Conservation (phyloP, 169 alveolate genomes). For the Theileria sp. region DNA sequence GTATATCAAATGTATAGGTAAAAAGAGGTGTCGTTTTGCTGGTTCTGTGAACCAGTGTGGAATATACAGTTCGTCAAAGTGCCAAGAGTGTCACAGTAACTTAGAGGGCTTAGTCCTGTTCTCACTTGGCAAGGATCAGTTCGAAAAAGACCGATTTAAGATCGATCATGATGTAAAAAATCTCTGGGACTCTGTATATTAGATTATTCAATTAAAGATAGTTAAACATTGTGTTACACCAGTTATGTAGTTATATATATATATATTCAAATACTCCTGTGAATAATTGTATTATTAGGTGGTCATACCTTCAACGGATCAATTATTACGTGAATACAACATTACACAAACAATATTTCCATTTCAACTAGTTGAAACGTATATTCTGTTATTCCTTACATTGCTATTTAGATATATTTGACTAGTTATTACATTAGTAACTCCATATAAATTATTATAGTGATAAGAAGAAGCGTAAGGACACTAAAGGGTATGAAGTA, state of each 20-base stretch:
- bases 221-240: neutral
- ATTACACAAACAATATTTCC: conserved; percentile 18
- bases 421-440: neutral
- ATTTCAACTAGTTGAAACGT: conserved; percentile 7
- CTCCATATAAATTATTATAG: conserved; percentile 5
- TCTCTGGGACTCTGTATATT: conserved; percentile 74
- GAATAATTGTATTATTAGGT: conserved; percentile 6
- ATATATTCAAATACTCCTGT: neutral
- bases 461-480: conserved; percentile 9
- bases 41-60: conserved; percentile 66
- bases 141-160: conserved; percentile 68
- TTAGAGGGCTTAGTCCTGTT: conserved; percentile 65
- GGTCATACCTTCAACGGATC: conserved; percentile 52
- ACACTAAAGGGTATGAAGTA: conserved; percentile 22
- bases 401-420: too few species aligned
- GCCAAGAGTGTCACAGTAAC: conserved; percentile 68
- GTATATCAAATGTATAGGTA: conserved; percentile 22
- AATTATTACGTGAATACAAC: conserved; percentile 58
- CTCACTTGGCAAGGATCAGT: conserved; percentile 71
- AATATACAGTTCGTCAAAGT: conserved; percentile 65
- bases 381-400: too few species aligned
- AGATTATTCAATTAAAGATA: neutral
- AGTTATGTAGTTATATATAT: too few species aligned
- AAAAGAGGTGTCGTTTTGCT: conserved; percentile 65
- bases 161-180: conserved; percentile 70